Base-by-base conservation (phyloP, 2,329 filamentous ascomycete species). In the Annulohypoxylon truncatum region DNA sequence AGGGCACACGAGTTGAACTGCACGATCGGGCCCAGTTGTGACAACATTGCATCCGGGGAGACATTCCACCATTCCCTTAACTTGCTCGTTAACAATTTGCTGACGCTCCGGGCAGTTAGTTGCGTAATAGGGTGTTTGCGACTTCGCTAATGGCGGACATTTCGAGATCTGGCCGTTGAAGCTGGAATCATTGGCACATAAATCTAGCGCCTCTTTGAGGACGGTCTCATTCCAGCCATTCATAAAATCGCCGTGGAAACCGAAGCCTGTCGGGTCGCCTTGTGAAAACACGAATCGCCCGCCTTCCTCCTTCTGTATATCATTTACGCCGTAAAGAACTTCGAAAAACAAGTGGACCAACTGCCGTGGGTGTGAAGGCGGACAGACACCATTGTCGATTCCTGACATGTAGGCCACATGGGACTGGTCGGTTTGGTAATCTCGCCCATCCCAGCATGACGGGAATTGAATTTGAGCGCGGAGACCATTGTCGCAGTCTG, bases 401-500 rank as follows among this genome's bases (percentile, higher is more conserved):
- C 70, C 70, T 10, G 67, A 74, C 55, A 79, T 71, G 61, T 82
- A 80, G 0, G 79, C 79, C 3, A 82, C 79, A 61, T 82, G 80
- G 18, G 74, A 78, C 51, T 80, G 76, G 69, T 82, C 79, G 1
- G 73, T 29, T 48, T 78, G 78, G 72, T 88, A 85, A 66, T 87
- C 82, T 66, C 82, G 79, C 26, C 88, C 88, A 68, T 88, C 86
- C 83, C 87, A 89, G 78, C 88, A 90, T 7, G 84, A 87, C 4
- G 87, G 88, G 77, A 90, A 89, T 74, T 86, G 85, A 28, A 90
- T 77, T 74, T 90, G 87, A 33, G 87, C 59, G 1, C 71, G 67
- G 20, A 73, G 66, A 77, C 63, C 86, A 26, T 73, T 55, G n/a
- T 69, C 58, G 84, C 61, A 89, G 74, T 67, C 89, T 85, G 71